A percentile compares a stretch with the other conserved stretches of the same genome.
These are phyloP conservation scores for Tylopilus sp. DNA, from an alignment of 768 basidiomycete species.

Conservation along the genomic window DNA sequence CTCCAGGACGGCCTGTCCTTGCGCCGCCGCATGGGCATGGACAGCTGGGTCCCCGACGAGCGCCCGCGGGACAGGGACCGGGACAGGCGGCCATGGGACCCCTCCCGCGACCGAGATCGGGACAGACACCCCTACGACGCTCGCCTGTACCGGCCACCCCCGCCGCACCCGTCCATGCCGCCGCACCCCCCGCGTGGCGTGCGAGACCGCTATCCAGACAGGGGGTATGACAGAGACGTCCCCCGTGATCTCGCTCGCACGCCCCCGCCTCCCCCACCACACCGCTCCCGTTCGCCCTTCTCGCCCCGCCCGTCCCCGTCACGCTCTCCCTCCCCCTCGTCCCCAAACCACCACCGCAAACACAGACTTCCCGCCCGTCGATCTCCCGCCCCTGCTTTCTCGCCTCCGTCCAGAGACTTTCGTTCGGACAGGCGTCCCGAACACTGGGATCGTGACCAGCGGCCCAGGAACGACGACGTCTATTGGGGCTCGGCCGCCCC, in stretches of 20 bases:
- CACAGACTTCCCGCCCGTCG: constrained; percentile 36
- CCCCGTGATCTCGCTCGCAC: constrained; percentile 22
- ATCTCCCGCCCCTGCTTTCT: constrained; percentile 36
- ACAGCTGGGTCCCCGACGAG: constrained; percentile 27
- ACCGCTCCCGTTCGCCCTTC: constrained; percentile 19
- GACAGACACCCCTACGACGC: constrained; percentile 20
- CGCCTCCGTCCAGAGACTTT: constrained; percentile 37
- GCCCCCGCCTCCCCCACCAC: constrained; percentile 19
- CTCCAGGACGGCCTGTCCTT: constrained; percentile 11
- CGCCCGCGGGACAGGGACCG: constrained; percentile 28
- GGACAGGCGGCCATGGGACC: constrained; percentile 28
- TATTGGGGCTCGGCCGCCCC: constrained; percentile 15
- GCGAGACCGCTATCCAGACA: constrained; percentile 27
- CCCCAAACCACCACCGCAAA: constrained; percentile 31
- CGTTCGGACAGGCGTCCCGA: constrained; percentile 36
- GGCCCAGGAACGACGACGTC: constrained; percentile 27
- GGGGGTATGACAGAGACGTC: constrained; percentile 20
- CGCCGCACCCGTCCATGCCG: constrained; percentile 3
- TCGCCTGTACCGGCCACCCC: constrained; percentile 18
- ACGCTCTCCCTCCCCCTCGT: constrained; percentile 38
- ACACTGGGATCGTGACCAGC: constrained; percentile 35
- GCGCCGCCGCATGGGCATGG: constrained; percentile 24
- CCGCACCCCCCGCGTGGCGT: constrained; percentile 13
- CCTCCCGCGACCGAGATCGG: constrained; percentile 23
- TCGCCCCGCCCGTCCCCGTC: constrained; percentile 32